These are phyloP conservation scores for Crithidia thermophila DNA, from an alignment of 208 protist genomes.

Conservation along the genomic window DNA sequence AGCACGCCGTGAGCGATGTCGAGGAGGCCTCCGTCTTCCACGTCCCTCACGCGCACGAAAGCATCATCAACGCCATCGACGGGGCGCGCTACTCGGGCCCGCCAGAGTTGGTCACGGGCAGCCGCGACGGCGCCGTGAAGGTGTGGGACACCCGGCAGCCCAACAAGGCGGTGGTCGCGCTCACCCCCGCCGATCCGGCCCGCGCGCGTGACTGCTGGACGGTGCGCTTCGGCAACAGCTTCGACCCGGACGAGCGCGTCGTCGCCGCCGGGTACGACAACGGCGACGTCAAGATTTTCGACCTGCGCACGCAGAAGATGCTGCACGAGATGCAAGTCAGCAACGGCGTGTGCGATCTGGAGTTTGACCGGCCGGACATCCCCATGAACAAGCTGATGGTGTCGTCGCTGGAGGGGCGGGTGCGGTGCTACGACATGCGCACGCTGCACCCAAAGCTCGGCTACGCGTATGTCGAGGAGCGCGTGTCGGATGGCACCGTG, in stretches of 20 bases:
- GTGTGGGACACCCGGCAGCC: conserved; percentile 94
- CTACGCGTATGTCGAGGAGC: conserved; percentile 89
- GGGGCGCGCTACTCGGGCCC: conserved; percentile 84
- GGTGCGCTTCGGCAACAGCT: conserved; percentile 93
- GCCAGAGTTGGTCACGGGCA: conserved; percentile 88
- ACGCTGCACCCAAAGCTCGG: conserved; percentile 85
- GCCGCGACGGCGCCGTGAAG: conserved; percentile 90
- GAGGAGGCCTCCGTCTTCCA: conserved; percentile 45
- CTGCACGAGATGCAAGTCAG: conserved; percentile 92
- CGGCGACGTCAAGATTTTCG: conserved; percentile 96
- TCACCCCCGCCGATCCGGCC: conserved; percentile 73
- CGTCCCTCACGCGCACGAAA: conserved; percentile 84
- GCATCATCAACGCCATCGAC: conserved; percentile 95
- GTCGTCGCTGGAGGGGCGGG: conserved; percentile 83
- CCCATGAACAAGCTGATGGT: conserved; percentile 95
- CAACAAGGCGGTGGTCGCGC: conserved; percentile 75
- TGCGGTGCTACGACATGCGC: conserved; percentile 90
- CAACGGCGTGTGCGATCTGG: conserved; percentile 93
- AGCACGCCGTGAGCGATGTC: conserved; percentile 37
- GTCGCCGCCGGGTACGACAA: conserved; percentile 95
- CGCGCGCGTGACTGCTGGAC: conserved; percentile 93
- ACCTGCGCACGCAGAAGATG: conserved; percentile 91
- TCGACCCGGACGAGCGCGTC: conserved; percentile 86
- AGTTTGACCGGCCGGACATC: conserved; percentile 94
- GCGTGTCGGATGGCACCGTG: conserved; percentile 80